Evolutionary conservation across 306 rosid species (phyloP), one percentile per base, ranked within the genome.

Genomic region (Cucurbita argyrosperma): DNA sequence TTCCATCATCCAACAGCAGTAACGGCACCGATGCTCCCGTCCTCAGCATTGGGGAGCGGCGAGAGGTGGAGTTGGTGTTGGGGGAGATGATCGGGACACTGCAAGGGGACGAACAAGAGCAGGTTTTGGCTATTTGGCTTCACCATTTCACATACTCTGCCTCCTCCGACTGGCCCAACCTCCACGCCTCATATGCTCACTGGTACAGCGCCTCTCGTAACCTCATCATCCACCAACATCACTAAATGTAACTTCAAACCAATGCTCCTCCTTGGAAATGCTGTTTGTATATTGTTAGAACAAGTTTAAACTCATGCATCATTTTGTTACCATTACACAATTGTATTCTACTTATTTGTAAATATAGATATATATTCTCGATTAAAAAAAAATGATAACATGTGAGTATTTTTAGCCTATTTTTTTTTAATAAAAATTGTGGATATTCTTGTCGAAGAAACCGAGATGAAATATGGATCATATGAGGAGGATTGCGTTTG

Each of bases 161-260:
- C 4, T 86, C 87, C 66, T 83, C 92, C 38, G 97, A 92, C 39
- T 89, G 97, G 97, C 97, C 97, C 3, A 84, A 88, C 73, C 92
- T 92, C 79, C 87, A 81, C 42, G 79, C 87, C 37, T 86, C 88
- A 52, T 92, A 86, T 75, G 51, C 84, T 62, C 84, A 87, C 21
- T 92, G 96, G 96, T 92, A 92, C 76, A 74, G 54, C 50, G 67
- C 87, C 30, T 84, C 92, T 45, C 86, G 96, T 45, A 82, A 76
- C 80, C 90, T 83, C 50, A 81, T 89, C 77, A 45, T 86, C 52
- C 78, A 71, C 38, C 75, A 55, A 11, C 21, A 67, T 46, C 13
- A 21, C 15, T 46, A 67, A 51, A 65, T 42, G 37, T 42, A 40
- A 42, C 10, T 42, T 42, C 4, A n/a, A 56, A 16, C 1, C 8